A percentile compares a stretch with the other conserved stretches of the same genome.
These are phyloP conservation scores for Rhynchosporium agropyri DNA, from an alignment of 2,329 filamentous ascomycete species.

Conservation along the genomic window DNA sequence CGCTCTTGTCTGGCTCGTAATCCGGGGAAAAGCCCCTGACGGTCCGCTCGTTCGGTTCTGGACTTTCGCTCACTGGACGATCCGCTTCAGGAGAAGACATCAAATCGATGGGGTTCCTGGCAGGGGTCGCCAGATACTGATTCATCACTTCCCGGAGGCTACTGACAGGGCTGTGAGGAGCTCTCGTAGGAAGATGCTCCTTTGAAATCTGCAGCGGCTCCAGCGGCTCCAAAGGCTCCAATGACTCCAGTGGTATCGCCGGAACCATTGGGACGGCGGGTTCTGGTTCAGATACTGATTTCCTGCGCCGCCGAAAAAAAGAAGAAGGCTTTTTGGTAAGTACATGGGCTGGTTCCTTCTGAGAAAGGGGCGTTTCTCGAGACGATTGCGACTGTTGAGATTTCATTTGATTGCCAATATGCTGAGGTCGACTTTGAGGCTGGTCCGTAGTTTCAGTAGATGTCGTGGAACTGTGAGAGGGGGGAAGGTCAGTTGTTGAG, in stretches of 20 bases:
- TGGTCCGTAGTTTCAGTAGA: constrained; percentile 46
- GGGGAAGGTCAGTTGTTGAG: constrained; percentile 40
- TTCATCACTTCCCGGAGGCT: constrained; percentile 87
- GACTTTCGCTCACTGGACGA: constrained; percentile 33
- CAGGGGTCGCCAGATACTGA: constrained; percentile 63
- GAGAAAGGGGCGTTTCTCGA: constrained; percentile 36
- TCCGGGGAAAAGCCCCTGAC: constrained; percentile 71
- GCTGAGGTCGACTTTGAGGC: constrained; percentile 47
- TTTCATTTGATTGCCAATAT: constrained; percentile 53
- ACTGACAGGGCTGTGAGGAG: constrained; percentile 64
- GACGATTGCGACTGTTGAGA: constrained; percentile 37
- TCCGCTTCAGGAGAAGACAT: constrained; percentile 29
- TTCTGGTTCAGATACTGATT: constrained; percentile 72
- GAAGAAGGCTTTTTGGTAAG: constrained; percentile 91
- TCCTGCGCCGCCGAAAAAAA: constrained; percentile 93
- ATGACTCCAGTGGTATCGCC: constrained; percentile 36
- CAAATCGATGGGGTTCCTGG: constrained; percentile 32
- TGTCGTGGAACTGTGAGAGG: constrained; percentile 43
- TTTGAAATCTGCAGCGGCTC: constrained; percentile 30
- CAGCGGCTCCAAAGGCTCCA: no score
- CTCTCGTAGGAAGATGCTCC: constrained; percentile 35
- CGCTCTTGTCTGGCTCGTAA: constrained; percentile 72
- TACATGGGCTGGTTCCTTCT: constrained; percentile 39
- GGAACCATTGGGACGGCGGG: constrained; percentile 55
- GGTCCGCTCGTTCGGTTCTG: constrained; percentile 30